Evolutionary conservation across 2,329 filamentous ascomycete genomes (phyloP).

Genomic region (Chaetomium sp.): DNA sequence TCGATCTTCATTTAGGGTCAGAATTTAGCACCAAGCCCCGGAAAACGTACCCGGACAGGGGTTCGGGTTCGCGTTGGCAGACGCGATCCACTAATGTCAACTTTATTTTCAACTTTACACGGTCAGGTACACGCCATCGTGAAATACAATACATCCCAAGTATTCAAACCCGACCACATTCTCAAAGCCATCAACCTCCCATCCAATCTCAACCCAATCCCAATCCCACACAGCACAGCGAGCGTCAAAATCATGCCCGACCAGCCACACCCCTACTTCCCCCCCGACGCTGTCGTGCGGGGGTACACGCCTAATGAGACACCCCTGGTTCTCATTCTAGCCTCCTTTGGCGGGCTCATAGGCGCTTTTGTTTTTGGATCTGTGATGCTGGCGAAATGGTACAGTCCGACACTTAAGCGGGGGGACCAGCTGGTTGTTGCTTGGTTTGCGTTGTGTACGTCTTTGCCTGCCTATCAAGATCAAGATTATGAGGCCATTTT

Average conservation of each 20-base stretch:
- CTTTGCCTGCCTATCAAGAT: neutral
- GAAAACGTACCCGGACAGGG: constrained; percentile 6
- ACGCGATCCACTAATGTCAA: neutral
- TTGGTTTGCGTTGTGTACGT: constrained; percentile 52
- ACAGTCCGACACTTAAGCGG: constrained; percentile 28
- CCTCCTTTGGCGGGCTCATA: constrained; percentile 33
- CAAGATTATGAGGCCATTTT: too few species aligned
- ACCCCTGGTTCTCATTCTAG: constrained; percentile 34
- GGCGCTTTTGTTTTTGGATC: constrained; percentile 31
- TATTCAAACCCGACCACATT: too few species aligned
- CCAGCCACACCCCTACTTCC: constrained; percentile 44
- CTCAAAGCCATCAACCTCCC: too few species aligned
- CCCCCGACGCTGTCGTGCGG: constrained; percentile 36
- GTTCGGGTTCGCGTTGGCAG: neutral
- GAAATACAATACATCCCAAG: too few species aligned
- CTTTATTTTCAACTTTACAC: neutral
- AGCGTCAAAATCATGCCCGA: neutral
- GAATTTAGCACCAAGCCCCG: neutral
- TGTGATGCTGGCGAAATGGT: constrained; percentile 26
- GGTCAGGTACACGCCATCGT: neutral
- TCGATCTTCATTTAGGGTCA: too few species aligned
- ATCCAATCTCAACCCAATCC: too few species aligned
- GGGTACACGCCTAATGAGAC: constrained; percentile 40
- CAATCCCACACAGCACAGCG: too few species aligned
- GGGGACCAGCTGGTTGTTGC: constrained; percentile 39